A percentile compares a stretch with the other conserved stretches of the same genome.
Evolutionary conservation across 1,284 basidiomycete genomes (phyloP).

Genomic region (Sphaerobolus stellatus): DNA sequence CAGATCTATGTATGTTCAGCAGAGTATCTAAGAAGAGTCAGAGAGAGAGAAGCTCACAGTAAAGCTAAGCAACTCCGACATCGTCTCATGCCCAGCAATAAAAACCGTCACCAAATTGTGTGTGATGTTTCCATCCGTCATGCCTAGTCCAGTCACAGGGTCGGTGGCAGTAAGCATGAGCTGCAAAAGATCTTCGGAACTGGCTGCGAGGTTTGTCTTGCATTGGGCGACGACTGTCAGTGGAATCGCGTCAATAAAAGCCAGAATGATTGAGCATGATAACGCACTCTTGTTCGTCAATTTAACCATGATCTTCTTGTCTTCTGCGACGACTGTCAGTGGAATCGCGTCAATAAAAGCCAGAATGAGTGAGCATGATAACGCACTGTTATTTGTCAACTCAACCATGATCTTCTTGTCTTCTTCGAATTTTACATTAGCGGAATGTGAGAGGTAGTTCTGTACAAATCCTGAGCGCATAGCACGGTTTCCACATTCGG

Average conservation of each 20-base stretch:
- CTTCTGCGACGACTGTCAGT: conserved; percentile 2
- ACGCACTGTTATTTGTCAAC: conserved; percentile 37
- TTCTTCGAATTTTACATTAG: conserved; percentile 39
- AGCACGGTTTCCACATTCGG: conserved; percentile 37
- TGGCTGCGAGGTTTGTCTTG: conserved; percentile 36
- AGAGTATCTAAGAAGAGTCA: not conserved
- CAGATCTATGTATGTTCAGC: conserved; percentile 1
- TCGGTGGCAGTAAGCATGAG: conserved; percentile 49
- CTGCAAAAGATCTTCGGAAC: conserved; percentile 46
- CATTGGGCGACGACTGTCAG: too few species aligned
- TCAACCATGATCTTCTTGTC: conserved; percentile 42
- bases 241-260: too few species aligned
- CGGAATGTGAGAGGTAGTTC: conserved; percentile 32
- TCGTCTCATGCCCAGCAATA: conserved; percentile 55
- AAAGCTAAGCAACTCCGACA: conserved; percentile 43
- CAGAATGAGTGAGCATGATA: not conserved
- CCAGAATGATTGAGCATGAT: too few species aligned
- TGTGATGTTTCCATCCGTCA: conserved; percentile 46
- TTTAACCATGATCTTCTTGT: too few species aligned
- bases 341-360: not conserved
- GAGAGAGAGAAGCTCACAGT: conserved; percentile 12
- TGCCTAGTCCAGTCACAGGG: conserved; percentile 44
- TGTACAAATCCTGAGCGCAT: conserved; percentile 38
- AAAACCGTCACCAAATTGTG: conserved; percentile 54
- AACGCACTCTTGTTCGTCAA: too few species aligned